Evolutionary conservation across 2,329 filamentous ascomycete species (phyloP).

Genomic region (Raffaelea deltoideospora): DNA sequence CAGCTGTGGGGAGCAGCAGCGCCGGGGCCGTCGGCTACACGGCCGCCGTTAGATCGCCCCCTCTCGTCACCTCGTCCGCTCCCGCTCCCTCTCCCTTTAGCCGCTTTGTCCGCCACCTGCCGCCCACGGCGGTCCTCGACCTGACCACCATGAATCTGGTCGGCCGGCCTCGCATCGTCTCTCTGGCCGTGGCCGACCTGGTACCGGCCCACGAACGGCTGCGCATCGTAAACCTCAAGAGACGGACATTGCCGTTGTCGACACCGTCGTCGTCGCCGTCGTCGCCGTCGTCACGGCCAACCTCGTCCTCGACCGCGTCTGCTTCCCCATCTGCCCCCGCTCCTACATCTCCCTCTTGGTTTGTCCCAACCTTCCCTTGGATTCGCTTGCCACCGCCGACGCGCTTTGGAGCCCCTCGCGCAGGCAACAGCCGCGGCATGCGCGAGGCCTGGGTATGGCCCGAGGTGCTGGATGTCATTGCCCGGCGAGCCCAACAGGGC

Average conservation of each 20-base stretch:
- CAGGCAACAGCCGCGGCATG: conserved; percentile 7
- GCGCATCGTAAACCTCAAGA: conserved; percentile 25
- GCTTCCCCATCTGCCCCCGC: background rate
- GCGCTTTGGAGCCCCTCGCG: conserved; percentile 17
- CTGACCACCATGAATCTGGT: conserved; percentile 41
- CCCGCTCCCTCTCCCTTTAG: no score
- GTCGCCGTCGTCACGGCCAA: no score
- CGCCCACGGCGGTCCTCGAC: conserved; percentile 29
- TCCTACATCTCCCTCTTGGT: background rate
- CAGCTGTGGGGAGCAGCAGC: no score
- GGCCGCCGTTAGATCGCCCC: no score
- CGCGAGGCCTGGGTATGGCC: conserved; percentile 22
- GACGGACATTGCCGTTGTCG: no score
- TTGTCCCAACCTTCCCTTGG: conserved; percentile 17
- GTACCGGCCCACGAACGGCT: conserved; percentile 15
- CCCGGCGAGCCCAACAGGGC: background rate
- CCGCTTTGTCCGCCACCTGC: conserved; percentile 32
- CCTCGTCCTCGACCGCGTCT: no score
- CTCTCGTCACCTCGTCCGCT: conserved; percentile 27
- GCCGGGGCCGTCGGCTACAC: no score
- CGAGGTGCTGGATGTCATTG: conserved; percentile 14
- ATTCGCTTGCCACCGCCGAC: conserved; percentile 14
- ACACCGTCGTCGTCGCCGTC: no score
- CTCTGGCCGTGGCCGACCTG: conserved; percentile 19
- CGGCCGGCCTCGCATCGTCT: conserved; percentile 32